Base-by-base conservation (phyloP, 805 yeast genomes). In the Saccharomycopsis oosterbeekiorum region DNA sequence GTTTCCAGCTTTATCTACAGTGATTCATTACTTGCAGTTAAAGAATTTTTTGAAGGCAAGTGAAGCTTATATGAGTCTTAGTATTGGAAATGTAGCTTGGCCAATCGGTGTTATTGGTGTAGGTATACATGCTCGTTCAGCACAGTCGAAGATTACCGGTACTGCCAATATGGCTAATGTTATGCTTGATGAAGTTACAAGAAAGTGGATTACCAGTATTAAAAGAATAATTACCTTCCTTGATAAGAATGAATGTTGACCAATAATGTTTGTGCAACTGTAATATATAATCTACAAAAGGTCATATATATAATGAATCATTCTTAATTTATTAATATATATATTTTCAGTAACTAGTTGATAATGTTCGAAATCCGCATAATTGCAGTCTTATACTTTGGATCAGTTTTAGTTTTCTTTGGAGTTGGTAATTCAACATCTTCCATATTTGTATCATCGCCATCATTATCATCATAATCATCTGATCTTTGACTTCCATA, bases 21-120 rank as follows among this genome's bases (percentile, higher is more conserved):
- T 88, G 1, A 66, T 86, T 9, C 76, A 79, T 65, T 78, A 84
- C 67, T 60, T 88, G n/a, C 96, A 89, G 70, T 68, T 73, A 11
- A 68, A 70, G 15, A 78, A 83, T 41, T 83, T 71, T 65, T 69
- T 70, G 42, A 73, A 73, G 58, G 89, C 93, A 4, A 81, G 81
- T 62, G 89, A 88, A 67, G 76, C 84, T 29, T 90, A 90, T 67
- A 74, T 89, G 76, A 80, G 85, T 64, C 73, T 90, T 61, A 85
- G 93, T 68, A 85, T 90, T 17, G 97, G 97, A 1, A 88, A 89
- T 66, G 89, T 87, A 1, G 92, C 94, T 4, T 90, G 96, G 96
- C 97, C 97, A 1, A 86, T 89, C 65, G 97, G 97, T 34, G 88
- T 90, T 14, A 76, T 83, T 8, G 82, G 82, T 61, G 86, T 90